These are phyloP conservation scores for Colletotrichum coccodes DNA, from an alignment of 2,329 filamentous ascomycete genomes.

Conservation along the genomic window DNA sequence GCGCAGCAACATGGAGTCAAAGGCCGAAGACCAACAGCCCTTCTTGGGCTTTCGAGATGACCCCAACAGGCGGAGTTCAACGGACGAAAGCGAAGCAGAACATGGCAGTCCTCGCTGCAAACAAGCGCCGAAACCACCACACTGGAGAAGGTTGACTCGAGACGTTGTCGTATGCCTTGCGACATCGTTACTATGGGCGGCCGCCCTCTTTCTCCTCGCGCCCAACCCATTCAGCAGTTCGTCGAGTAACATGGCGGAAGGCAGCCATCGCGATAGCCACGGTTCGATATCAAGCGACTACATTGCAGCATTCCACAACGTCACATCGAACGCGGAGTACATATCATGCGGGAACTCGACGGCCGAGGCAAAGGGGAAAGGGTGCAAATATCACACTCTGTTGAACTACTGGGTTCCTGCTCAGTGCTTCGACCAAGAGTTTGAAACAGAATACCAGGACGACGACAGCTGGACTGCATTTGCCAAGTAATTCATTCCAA, in stretches of 20 bases:
- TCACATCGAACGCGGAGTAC: slow-evolving; percentile 34
- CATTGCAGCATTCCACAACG: slow-evolving; percentile 29
- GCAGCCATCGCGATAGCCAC: too few species aligned
- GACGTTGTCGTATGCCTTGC: slow-evolving; percentile 12
- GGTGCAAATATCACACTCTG: slow-evolving; percentile 39
- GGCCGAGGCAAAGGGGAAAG: slow-evolving; percentile 26
- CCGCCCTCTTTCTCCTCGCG: slow-evolving; percentile 30
- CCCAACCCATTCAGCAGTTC: background rate
- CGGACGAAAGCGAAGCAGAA: background rate
- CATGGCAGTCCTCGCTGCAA: background rate
- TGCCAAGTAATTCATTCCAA: background rate
- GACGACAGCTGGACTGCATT: slow-evolving; percentile 38
- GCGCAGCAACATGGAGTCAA: background rate
- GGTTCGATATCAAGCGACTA: background rate
- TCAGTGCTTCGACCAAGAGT: slow-evolving; percentile 37
- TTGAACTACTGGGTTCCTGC: slow-evolving; percentile 39
- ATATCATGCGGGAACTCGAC: slow-evolving; percentile 36
- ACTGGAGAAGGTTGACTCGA: background rate
- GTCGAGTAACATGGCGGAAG: background rate
- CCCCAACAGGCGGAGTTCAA: background rate
- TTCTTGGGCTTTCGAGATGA: slow-evolving; percentile 24
- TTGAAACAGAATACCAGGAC: slow-evolving; percentile 39
- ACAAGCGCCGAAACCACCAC: background rate
- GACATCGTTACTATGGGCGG: slow-evolving; percentile 37
- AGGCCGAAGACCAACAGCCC: slow-evolving; percentile 19